Conservation (phyloP, 176 grass and related monocot species). For the Cocos nucifera region DNA sequence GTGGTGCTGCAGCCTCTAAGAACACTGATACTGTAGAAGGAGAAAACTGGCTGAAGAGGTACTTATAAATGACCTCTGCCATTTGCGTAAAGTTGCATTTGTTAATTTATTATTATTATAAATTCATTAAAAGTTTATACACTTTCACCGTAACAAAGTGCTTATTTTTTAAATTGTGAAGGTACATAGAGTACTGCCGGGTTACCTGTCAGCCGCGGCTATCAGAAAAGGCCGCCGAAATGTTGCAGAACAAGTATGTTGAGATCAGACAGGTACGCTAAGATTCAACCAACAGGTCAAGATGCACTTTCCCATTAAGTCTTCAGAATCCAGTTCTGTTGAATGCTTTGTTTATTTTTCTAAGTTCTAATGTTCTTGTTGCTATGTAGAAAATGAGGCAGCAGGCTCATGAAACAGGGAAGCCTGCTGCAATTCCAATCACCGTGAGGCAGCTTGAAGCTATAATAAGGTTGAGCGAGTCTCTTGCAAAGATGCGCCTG, state of each 20-base stretch:
- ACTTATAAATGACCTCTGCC: neutral
- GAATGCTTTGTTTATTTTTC: no score
- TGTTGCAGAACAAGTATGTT: conserved; percentile 96
- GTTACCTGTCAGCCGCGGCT: conserved; percentile 62
- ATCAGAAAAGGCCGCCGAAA: conserved; percentile 90
- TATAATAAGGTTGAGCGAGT: conserved; percentile 92
- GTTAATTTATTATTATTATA: no score
- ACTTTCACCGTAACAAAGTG: neutral
- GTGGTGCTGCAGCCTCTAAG: conserved; percentile 48
- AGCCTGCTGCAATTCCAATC: conserved; percentile 75
- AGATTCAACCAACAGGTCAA: neutral
- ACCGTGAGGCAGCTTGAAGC: conserved; percentile 98
- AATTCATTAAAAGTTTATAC: no score
- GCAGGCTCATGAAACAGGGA: conserved; percentile 87
- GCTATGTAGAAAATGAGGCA: conserved; percentile 89
- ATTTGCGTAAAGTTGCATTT: no score
- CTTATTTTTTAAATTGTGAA: conserved; percentile 17
- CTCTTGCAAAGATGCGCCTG: conserved; percentile 97
- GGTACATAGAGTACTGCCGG: conserved; percentile 89
- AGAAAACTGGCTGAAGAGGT: conserved; percentile 98
- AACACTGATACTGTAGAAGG: conserved; percentile 53
- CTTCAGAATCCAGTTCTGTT: no score
- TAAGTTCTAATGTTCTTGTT: neutral
- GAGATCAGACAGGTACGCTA: conserved; percentile 80
- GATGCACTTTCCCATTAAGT: no score